Evolutionary conservation across 805 yeast genomes (phyloP), one percentile per base, ranked within the genome.

Genomic region (Grigorovia transvaalensis): DNA sequence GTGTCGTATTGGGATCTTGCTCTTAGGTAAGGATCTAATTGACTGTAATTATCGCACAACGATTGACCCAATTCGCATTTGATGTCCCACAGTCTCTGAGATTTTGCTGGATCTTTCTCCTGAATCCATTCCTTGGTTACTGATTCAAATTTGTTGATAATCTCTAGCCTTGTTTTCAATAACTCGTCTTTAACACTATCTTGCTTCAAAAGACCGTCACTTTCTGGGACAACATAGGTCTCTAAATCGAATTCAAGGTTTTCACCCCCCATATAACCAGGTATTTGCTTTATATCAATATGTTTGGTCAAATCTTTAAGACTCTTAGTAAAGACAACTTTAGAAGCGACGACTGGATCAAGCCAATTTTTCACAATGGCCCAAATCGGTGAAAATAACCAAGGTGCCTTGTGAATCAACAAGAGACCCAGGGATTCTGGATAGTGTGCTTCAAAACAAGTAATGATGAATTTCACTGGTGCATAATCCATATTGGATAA

Each of bases 381-480:
- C 98, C 99, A 93, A 54, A 91, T 87, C 23, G 96, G 91, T 49
- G 86, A 81, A 72, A 93, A 93, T 51, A 93, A 80, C 98, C 97
- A 89, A 29, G 99, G 99, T 0, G 99, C 97, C 60, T 86, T 85
- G 71, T 88, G 96, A 54, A 93, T 85, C 58, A 88, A 77, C 50
- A 93, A 72, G 51, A 79, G 79, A 17, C 96, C 96, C 54, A 93
- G 76, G 44, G 88, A 84, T 70, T 93, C 99, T 1, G 99, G 99
- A 67, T 91, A 93, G 65, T 91, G 96, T 0, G 96, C 95, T 73
- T 93, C 98, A 68, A 93, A 89, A 54, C 90, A 85, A 51, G 81
- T 79, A 54, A 90, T 84, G 70, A 93, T 79, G 69, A 87, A 91
- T 70, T 90, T 90, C 54, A 93, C 95, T 4, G 96, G 88, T 2